Evolutionary conservation across 169 alveolate species (phyloP), one percentile per base, ranked within the genome.

Genomic region (Neospora caninum): DNA sequence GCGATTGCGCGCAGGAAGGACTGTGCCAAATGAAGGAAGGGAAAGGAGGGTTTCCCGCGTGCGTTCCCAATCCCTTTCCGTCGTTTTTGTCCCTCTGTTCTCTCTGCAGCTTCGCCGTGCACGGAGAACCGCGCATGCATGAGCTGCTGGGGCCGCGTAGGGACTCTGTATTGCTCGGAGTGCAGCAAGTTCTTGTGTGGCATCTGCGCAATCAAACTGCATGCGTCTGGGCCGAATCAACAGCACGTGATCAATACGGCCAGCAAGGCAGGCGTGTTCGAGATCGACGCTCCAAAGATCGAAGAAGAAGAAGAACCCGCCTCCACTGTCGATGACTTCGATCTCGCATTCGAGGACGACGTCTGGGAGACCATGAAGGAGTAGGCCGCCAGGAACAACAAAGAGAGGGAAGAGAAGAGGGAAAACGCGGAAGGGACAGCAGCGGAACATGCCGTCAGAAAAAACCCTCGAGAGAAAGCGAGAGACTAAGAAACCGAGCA

Each of bases 61-160:
- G 4, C 13, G 13, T 7, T 49, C 58, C 22, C 13, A 4, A 7
- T 4, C 58, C 58, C 4, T 49, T 49, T 49, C 58, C 22, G 22
- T 49, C 4, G 31, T n/a, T 16, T 73, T 31, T 22, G 45, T 43
- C n/a, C 2, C 27, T n/a, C 43, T 73, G 84, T 73, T 31, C n/a
- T 1, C 20, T n/a, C 25, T 31, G 10, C 43, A 73, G 84, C 84
- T 13, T 73, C 84, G 84, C 84, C 84, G 39, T 73, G 84, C 84
- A 36, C 42, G 22, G 84, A 73, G 84, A 73, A 73, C 39, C 84
- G 84, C 25, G 43, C 45, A 36, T 73, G 84, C 84, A 73, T 73
- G 84, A 34, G 84, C 84, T 73, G 84, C 84, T 73, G 84, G 84
- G 84, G 49, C 7, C 45, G 49, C 18, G 18, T 20, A 0, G 84